Evolutionary conservation across 176 grass and related monocot species (phyloP), one percentile per base, ranked within the genome.

Genomic region (Eleusine coracana): DNA sequence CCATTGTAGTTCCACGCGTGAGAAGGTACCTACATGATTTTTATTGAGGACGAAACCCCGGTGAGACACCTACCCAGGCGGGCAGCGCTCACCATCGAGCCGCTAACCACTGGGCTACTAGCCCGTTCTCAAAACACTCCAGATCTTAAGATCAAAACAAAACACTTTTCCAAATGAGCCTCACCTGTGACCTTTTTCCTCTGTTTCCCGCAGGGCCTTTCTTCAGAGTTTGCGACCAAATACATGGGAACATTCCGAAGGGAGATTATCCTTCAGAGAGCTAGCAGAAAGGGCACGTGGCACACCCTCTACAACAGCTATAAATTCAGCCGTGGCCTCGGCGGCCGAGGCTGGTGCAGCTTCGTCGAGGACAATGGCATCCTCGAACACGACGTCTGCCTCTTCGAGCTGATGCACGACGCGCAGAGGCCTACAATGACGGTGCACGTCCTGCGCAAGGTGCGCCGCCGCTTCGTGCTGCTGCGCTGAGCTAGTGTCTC

Each of bases 371-470:
- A 74, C 76, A 89, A 89, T 0, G 41, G 63, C 62, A 17, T 89
- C 70, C n/a, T 80, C 52, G 31, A 34, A 51, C 75, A 74, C 31
- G 75, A 84, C 76, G n/a, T 88, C 76, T 84, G 87, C 41, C 31
- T 89, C 52, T 89, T 84, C 34, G 82, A 84, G 70, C 29, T 89
- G 16, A 45, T 84, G 21, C 8, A 3, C 31, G 62, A n/a, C 14
- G 10, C 28, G 7, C 68, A 29, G 11, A 25, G 28, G 9, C 60
- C n/a, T 21, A 61, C 62, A 5, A 39, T 75, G 62, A 44, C 52
- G n/a, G 70, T 89, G 69, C 87, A 84, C 63, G 41, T 85, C 70
- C 70, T 89, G 12, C 61, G 87, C 41, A 75, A 59, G 82, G n/a
- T 85, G 61, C 70, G 17, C 41, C 70, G 82, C 68, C 76, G 50